Percentiles rank a stretch among this genome's conserved stretches.
Conservation (phyloP, 306 rosid species). For the Dalbergia cultrata region DNA sequence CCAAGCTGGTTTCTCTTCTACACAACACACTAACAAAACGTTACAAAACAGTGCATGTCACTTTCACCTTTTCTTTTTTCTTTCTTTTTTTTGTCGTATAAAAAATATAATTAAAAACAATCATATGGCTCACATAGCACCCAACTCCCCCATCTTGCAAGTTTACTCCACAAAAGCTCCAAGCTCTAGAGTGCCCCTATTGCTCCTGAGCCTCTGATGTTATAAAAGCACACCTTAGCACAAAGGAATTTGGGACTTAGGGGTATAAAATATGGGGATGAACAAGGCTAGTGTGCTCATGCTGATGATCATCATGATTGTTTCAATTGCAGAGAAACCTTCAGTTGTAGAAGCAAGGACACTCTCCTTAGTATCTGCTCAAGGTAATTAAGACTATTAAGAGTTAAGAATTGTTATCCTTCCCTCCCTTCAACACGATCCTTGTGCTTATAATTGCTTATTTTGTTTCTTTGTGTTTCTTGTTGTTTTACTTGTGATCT, state of each 20-base stretch:
- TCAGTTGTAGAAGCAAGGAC: conserved; percentile 48
- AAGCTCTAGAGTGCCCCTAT: conserved; percentile 11
- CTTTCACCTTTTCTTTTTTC: conserved; percentile 27
- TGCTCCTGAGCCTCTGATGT: conserved; percentile 41
- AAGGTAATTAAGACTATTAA: conserved; percentile 38
- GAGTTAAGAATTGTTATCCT: background rate
- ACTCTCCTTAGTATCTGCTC: conserved; percentile 48
- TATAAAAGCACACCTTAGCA: conserved; percentile 45
- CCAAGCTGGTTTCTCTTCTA: conserved; percentile 20
- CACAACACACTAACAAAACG: conserved; percentile 14
- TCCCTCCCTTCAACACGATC: background rate
- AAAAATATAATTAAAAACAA: conserved; percentile 38
- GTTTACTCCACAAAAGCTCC: conserved; percentile 5
- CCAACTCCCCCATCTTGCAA: conserved; percentile 29
- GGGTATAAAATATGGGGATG: conserved; percentile 23
- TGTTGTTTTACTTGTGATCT: background rate
- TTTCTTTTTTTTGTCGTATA: background rate
- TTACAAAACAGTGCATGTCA: conserved; percentile 23
- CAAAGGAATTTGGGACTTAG: background rate
- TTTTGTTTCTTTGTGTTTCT: background rate
- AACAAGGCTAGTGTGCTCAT: conserved; percentile 41
- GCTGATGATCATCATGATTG: conserved; percentile 41
- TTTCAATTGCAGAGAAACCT: conserved; percentile 42
- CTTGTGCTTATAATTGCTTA: background rate
- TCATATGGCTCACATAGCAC: conserved; percentile 43